These are phyloP conservation scores for Ilex aquifolium DNA, from an alignment of 257 asterid genomes.

Conservation along the genomic window DNA sequence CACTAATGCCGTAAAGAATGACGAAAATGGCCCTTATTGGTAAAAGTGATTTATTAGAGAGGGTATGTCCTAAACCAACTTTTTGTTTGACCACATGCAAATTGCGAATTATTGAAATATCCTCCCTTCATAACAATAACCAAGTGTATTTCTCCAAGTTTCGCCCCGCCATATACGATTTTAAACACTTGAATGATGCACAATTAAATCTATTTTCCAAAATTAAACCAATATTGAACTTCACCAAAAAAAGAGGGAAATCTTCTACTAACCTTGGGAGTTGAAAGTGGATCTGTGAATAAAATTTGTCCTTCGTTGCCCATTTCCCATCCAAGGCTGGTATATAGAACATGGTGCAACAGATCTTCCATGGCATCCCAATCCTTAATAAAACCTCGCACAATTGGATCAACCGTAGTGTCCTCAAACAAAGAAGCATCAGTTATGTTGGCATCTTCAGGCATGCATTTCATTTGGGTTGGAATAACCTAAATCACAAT, in stretches of 20 bases:
- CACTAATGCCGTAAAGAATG: too few species aligned
- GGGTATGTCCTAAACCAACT: too few species aligned
- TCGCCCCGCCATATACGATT: neutral
- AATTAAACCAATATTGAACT: neutral
- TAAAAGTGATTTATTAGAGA: too few species aligned
- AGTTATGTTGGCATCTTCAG: conserved; percentile 47
- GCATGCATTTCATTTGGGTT: conserved; percentile 71
- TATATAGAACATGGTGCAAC: conserved; percentile 65
- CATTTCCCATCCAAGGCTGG: conserved; percentile 91
- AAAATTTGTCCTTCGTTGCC: conserved; percentile 96
- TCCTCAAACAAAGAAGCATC: conserved; percentile 56
- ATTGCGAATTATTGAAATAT: too few species aligned
- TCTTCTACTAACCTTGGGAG: conserved; percentile 61
- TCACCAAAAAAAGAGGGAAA: neutral
- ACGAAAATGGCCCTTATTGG: too few species aligned
- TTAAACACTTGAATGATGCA: neutral
- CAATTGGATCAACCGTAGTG: conserved; percentile 68
- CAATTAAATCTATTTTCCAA: neutral
- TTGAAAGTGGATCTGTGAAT: conserved; percentile 89
- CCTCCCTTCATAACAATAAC: too few species aligned
- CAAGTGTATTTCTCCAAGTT: neutral
- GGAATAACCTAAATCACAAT: conserved; percentile 55
- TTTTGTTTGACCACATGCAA: too few species aligned
- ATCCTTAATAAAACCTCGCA: conserved; percentile 72
- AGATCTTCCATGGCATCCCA: conserved; percentile 99